A percentile compares a stretch with the other conserved stretches of the same genome.
Conservation (phyloP, 768 basidiomycete species). For the Suillus americanus region DNA sequence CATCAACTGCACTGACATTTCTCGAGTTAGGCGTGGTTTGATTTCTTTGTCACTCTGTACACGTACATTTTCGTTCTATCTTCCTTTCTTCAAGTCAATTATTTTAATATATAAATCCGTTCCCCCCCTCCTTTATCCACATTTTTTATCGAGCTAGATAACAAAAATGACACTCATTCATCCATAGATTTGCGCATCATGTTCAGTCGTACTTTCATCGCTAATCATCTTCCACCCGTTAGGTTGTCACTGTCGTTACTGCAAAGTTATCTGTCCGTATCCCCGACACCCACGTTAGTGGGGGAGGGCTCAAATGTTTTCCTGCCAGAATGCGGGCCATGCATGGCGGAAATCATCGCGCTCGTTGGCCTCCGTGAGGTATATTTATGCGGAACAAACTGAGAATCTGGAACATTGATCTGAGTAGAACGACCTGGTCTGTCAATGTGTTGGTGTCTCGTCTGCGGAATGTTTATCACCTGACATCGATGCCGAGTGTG, state of each 20-base stretch:
- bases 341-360: no score
- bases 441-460: no score
- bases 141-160: conserved; percentile 6
- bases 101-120: conserved; percentile 7
- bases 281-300: no score
- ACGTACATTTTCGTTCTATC: conserved; percentile 13
- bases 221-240: background rate
- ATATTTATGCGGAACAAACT: no score
- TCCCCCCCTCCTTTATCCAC: conserved; percentile 12
- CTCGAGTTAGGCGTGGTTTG: background rate
- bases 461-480: no score
- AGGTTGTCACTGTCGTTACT: background rate
- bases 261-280: background rate
- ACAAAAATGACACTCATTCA: background rate
- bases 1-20: background rate
- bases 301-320: no score
- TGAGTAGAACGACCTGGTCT: no score
- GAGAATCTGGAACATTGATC: no score
- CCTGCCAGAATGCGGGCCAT: no score
- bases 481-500: no score
- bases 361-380: no score
- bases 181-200: background rate
- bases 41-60: conserved; percentile 3
- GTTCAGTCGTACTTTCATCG: background rate
- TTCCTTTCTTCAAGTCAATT: conserved; percentile 12